Conservation (phyloP, 257 asterid species). For the Schizonepeta tenuifolia region DNA sequence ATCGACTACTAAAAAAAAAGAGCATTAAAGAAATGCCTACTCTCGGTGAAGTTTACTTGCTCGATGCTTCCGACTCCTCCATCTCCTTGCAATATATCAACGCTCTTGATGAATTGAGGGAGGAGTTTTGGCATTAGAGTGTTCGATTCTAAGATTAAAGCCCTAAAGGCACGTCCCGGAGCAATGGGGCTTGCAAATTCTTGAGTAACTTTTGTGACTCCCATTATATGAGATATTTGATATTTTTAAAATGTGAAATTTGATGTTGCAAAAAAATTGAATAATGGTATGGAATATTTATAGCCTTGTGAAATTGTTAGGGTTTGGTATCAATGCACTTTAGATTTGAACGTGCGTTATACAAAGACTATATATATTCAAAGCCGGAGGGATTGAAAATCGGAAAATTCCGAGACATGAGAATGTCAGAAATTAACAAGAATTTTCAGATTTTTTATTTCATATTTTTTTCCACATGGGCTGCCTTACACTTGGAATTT, state of each 20-base stretch:
- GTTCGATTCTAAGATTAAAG: conserved; percentile 50
- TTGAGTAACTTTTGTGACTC: conserved; percentile 37
- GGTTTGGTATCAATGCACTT: conserved; percentile 27
- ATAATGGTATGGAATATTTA: conserved; percentile 19
- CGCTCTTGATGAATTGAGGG: conserved; percentile 44
- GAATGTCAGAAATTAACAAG: no score
- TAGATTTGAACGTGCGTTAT: conserved; percentile 2
- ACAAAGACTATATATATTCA: conserved; percentile 12
- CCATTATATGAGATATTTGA: conserved; percentile 31
- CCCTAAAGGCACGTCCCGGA: conserved; percentile 43
- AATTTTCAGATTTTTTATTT: neutral
- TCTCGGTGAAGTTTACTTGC: conserved; percentile 45
- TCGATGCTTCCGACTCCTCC: conserved; percentile 53
- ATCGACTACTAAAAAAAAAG: neutral
- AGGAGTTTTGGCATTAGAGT: conserved; percentile 44
- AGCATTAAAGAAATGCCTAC: conserved; percentile 23
- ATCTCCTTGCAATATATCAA: conserved; percentile 41
- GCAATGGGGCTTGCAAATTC: conserved; percentile 39
- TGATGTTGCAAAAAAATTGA: neutral
- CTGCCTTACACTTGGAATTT: no score
- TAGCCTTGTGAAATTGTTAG: conserved; percentile 15
- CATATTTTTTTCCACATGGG: conserved; percentile 27
- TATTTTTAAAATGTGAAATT: neutral
- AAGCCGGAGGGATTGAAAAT: conserved; percentile 14
- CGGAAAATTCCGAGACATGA: no score